Base-by-base conservation (phyloP, 345 rosid species). In the Anacardium occidentale region DNA sequence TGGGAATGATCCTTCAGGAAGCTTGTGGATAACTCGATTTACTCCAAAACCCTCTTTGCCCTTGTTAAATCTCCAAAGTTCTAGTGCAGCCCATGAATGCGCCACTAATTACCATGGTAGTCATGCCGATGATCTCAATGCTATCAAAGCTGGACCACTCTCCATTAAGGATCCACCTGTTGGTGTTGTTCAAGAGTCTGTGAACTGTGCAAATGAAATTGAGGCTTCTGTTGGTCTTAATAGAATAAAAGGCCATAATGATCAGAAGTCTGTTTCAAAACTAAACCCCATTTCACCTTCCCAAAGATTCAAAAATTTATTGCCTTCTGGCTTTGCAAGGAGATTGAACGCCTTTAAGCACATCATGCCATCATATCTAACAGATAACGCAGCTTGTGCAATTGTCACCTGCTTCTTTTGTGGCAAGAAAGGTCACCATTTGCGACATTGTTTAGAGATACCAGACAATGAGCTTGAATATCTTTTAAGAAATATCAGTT, bases 21-120 rank as follows among this genome's bases (percentile, higher is more conserved):
- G 89, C 75, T 83, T 80, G 82, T 90, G 98, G 98, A 83, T 92
- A 73, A 79, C 92, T 77, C 85, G 96, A 71, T 88, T 90, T 79
- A 62, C 89, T 73, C 68, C 90, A 11, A 90, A 80, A 78, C 3
- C 68, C 37, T 69, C 79, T 66, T 37, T 76, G 60, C 65, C 79
- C 52, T 55, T 71, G 21, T 66, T 54, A 22, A 81, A 81, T 73
- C 52, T 24, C 66, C 69, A 18, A 37, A 58, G 68, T 66, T 22
- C 53, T 2, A 47, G 25, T 56, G 75, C 70, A 52, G 74, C 78
- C 61, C 72, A 62, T 61, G 81, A 75, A 54, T 80, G 75, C 66
- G 72, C 69, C 12, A 42, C 37, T 62, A 76, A 85, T 77, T 70
- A 69, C 65, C 72, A 25, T 60, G 61, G 22, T 47, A 68, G 51